phyloP scores from a whole-genome alignment of 1,284 basidiomycete species.

The Stygiomarasmius scandens region DNA sequence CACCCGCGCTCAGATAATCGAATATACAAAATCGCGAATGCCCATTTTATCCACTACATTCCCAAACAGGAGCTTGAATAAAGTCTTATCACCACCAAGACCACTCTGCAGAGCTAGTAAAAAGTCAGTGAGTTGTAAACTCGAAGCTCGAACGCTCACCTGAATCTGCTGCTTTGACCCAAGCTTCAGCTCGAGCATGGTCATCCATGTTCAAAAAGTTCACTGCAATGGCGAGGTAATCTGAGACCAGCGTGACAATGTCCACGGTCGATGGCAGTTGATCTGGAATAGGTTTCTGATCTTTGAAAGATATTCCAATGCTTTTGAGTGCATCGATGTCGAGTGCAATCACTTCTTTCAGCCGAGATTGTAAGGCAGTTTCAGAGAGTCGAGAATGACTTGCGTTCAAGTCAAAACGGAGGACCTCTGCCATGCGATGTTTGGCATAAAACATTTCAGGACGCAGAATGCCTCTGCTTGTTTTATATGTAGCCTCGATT shows the following conservation, averaged over 20 bases:
- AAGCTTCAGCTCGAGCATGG: not conserved
- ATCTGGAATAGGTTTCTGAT: not conserved
- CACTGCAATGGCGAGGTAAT: not conserved
- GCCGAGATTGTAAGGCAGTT: not conserved
- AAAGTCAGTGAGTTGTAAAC: not conserved
- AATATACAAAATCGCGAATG: not conserved
- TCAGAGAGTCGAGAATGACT: not conserved
- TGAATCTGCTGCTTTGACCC: constrained; percentile 9
- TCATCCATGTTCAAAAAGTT: not conserved
- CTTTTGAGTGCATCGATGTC: not conserved
- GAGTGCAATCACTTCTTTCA: not conserved
- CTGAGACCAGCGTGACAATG: not conserved
- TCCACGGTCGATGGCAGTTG: not conserved
- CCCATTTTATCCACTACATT: not conserved
- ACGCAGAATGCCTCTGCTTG: not conserved
- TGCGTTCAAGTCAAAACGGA: not conserved
- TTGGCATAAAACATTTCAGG: not conserved
- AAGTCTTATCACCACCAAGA: not conserved
- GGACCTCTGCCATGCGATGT: not conserved
- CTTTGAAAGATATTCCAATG: not conserved
- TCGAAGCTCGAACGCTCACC: not conserved
- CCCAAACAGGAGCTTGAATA: not conserved
- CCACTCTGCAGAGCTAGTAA: not conserved
- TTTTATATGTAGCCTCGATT: not conserved
- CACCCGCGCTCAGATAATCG: no score